Evolutionary conservation across 2,329 filamentous ascomycete species (phyloP).

Genomic region (Talaromyces sp.): DNA sequence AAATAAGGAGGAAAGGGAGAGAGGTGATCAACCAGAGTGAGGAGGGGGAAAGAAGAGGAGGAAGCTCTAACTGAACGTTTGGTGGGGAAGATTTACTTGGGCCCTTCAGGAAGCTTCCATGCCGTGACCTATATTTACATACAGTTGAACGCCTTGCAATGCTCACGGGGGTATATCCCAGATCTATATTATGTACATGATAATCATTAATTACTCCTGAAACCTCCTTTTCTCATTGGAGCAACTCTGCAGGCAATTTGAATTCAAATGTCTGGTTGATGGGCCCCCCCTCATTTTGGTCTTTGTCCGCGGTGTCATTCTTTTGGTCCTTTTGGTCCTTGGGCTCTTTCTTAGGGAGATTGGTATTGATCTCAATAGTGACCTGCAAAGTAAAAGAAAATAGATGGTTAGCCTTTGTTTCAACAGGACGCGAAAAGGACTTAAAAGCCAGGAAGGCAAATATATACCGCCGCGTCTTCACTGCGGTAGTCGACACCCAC

Average conservation of each 20-base stretch:
- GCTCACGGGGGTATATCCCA: conserved; percentile 6
- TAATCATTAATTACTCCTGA: neutral
- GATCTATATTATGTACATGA: conserved; percentile 12
- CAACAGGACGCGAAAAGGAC: neutral
- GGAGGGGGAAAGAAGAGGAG: conserved; percentile 10
- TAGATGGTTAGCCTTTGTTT: neutral
- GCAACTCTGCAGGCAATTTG: conserved; percentile 28
- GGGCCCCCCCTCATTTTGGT: conserved; percentile 6
- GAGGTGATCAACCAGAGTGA: neutral
- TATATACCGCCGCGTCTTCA: conserved; percentile 59
- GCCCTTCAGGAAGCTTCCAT: conserved; percentile 49
- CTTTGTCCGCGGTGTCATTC: conserved; percentile 10
- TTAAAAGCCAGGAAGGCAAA: conserved; percentile 29
- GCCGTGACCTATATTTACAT: conserved; percentile 7
- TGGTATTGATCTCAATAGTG: conserved; percentile 52
- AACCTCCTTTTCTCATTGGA: conserved; percentile 19
- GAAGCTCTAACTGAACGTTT: conserved; percentile 7
- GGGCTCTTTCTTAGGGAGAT: conserved; percentile 44
- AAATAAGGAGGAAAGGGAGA: conserved; percentile 5
- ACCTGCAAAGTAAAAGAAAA: conserved; percentile 31
- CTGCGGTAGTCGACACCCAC: conserved; percentile 65
- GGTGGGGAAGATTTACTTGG: conserved; percentile 22
- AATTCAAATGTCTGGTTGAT: conserved; percentile 25
- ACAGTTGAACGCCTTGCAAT: conserved; percentile 5
- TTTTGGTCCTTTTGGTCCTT: conserved; percentile 19